Conservation (phyloP, 805 yeast genomes). For the Metschnikowia matae region DNA sequence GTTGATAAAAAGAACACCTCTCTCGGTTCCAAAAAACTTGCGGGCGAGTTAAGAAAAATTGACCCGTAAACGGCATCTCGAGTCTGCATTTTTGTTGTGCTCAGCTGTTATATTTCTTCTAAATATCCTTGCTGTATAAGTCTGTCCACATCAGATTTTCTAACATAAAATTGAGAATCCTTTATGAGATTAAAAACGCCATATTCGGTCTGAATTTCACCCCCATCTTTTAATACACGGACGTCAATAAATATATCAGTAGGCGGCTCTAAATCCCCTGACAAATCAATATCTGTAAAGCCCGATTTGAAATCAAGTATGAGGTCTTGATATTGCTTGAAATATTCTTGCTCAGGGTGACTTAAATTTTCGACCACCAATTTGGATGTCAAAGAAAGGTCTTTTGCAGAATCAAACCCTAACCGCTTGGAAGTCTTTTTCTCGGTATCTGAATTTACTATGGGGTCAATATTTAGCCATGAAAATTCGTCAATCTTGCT, state of each 20-base stretch:
- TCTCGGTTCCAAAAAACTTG: conserved; percentile 57
- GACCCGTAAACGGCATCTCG: neutral
- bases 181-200: conserved; percentile 92
- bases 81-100: neutral
- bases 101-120: conserved; percentile 52
- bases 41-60: conserved; percentile 37
- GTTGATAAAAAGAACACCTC: conserved; percentile 69
- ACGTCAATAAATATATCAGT: conserved; percentile 90
- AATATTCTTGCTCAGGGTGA: conserved; percentile 76
- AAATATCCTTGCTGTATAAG: conserved; percentile 91
- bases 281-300: conserved; percentile 77
- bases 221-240: conserved; percentile 88
- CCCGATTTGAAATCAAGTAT: conserved; percentile 73
- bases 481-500: conserved; percentile 59
- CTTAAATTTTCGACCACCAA: conserved; percentile 50
- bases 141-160: conserved; percentile 92
- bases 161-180: conserved; percentile 89
- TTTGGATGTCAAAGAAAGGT: conserved; percentile 5
- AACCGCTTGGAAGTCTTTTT: conserved; percentile 1
- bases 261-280: conserved; percentile 91
- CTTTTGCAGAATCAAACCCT: neutral
- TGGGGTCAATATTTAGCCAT: conserved; percentile 67
- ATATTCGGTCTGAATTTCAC: conserved; percentile 95
- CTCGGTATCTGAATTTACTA: conserved; percentile 16
- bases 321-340: conserved; percentile 64